Evolutionary conservation across 352 stramenopile species (phyloP).

Genomic region (Pythium vanterpoolii): DNA sequence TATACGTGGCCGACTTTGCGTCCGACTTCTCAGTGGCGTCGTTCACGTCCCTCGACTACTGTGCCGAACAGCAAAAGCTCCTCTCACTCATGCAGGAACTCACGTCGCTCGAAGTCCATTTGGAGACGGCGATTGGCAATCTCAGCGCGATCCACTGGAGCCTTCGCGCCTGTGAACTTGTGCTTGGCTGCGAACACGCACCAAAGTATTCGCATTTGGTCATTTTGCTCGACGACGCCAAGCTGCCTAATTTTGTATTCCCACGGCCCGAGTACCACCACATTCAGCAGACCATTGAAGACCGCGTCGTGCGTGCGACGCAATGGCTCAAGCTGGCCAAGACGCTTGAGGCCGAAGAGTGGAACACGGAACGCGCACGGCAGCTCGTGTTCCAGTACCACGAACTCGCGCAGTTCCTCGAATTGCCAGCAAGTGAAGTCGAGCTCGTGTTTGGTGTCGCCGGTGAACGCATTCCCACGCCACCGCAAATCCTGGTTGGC

Average conservation of each 20-base stretch:
- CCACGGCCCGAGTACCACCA: constrained; percentile 60
- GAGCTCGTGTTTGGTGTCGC: constrained; percentile 50
- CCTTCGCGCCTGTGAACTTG: constrained; percentile 61
- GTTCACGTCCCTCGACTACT: constrained; percentile 47
- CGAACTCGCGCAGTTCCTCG: constrained; percentile 61
- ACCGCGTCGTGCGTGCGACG: constrained; percentile 56
- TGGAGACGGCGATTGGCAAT: constrained; percentile 49
- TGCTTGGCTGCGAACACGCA: constrained; percentile 41
- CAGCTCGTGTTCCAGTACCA: constrained; percentile 40
- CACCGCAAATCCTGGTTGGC: neutral
- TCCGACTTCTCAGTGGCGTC: constrained; percentile 44
- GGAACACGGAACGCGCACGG: constrained; percentile 52
- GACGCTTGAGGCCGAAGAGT: constrained; percentile 59
- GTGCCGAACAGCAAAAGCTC: constrained; percentile 31
- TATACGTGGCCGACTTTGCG: constrained; percentile 43
- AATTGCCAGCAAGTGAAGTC: constrained; percentile 62
- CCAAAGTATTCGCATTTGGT: constrained; percentile 72
- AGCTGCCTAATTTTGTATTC: constrained; percentile 47
- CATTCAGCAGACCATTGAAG: constrained; percentile 71
- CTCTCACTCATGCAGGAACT: constrained; percentile 54
- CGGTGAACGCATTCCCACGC: constrained; percentile 12
- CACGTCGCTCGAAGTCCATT: constrained; percentile 50
- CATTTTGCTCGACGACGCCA: constrained; percentile 55
- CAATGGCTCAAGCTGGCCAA: constrained; percentile 67
- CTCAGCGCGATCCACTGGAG: constrained; percentile 76